phyloP scores from a whole-genome alignment of 2,329 filamentous ascomycete species.

The Lasiodiplodia sp. region DNA sequence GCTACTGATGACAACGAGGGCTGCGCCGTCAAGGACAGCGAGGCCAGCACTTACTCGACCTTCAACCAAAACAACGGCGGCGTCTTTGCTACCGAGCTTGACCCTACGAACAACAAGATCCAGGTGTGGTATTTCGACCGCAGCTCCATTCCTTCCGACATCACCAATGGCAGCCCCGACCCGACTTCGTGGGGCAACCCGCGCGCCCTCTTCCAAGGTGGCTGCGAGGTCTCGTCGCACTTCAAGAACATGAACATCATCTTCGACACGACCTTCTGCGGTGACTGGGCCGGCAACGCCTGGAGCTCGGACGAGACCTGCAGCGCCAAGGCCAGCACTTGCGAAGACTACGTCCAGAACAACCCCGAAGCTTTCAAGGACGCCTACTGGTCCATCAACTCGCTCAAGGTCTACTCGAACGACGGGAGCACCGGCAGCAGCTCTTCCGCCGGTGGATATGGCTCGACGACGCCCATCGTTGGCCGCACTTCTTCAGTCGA shows the following conservation, averaged over 20 bases:
- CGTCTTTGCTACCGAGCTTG: conserved; percentile 68
- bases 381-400: conserved; percentile 75
- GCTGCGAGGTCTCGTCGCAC: conserved; percentile 73
- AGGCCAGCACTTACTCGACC: conserved; percentile 51
- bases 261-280: conserved; percentile 85
- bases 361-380: conserved; percentile 75
- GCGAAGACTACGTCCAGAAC: conserved; percentile 73
- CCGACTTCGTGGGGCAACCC: conserved; percentile 74
- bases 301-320: conserved; percentile 68
- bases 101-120: conserved; percentile 65
- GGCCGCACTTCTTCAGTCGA: neutral
- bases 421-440: conserved; percentile 1
- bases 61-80: conserved; percentile 60
- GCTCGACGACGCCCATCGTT: neutral
- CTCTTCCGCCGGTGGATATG: neutral
- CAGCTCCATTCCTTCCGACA: conserved; percentile 68
- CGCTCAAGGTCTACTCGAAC: conserved; percentile 47
- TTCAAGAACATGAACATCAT: conserved; percentile 79
- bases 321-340: conserved; percentile 66
- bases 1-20: conserved; percentile 49
- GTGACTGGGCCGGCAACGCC: conserved; percentile 80
- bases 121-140: conserved; percentile 84
- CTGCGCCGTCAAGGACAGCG: conserved; percentile 51
- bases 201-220: conserved; percentile 70
- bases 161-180: conserved; percentile 65